Base-by-base conservation (phyloP, 2,329 filamentous ascomycete genomes). In the Arachnopeziza araneosa region DNA sequence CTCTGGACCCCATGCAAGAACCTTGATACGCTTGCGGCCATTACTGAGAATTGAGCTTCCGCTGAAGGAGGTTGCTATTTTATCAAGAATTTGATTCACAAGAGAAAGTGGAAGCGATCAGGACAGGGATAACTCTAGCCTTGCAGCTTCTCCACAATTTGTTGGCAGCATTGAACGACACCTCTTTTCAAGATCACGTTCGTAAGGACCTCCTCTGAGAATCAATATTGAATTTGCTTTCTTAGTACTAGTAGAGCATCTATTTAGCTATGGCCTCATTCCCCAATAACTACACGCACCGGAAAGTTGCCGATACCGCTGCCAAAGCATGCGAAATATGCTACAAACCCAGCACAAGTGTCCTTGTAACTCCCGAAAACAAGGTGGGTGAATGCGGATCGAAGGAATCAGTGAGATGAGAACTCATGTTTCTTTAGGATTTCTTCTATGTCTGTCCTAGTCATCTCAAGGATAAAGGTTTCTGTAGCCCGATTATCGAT, bases 391-490 rank as follows among this genome's bases (percentile, higher is more conserved):
- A 22, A 12, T 24, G 8, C 17, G 12, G 17, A 4, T 19, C 36
- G 36, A 32, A 26, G 10, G 5, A 32, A 32, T 24, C 24, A 6
- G n/a, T 14, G 17, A 12, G 17, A 14, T 14, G 17, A 44, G 17
- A 19, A 12, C 12, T 44, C 36, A 44, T 32, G 1, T 49, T 2
- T 49, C 24, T 48, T 9, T 64, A 87, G 85, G 92, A 96, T 72
- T 96, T 92, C 76, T 98, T 99, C 78, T 97, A 96, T 72, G 84
- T 96, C 52, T 99, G 95, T 69, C 81, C 86, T 6, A 79, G 82
- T 32, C 95, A 99, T 74, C 78, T 98, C 9, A 90, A 89, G 69
- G 95, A 98, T 70, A 80, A 79, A 32, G 85, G 88, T 50, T 98
- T 97, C 73, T 93, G 90, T 70, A 79, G 81, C 69, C 87, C 90